A percentile compares a stretch with the other conserved stretches of the same genome.
Conservation (phyloP, 2,329 filamentous ascomycete species). For the Botrytis sinoallii region DNA sequence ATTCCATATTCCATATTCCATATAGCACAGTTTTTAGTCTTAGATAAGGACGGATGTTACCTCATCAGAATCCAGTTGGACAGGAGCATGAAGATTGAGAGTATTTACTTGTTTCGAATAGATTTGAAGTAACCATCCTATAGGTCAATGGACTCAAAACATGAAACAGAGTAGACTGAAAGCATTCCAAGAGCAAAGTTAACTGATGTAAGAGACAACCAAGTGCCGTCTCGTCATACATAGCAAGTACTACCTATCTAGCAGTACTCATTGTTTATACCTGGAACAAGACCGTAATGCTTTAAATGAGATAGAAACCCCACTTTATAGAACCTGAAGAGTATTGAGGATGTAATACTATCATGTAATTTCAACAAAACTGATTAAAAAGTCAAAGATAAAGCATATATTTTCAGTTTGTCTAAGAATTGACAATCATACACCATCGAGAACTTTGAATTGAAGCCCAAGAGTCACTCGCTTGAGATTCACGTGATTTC, state of each 20-base stretch:
- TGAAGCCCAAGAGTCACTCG: not conserved
- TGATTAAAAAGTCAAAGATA: not conserved
- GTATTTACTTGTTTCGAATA: not conserved
- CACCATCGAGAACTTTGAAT: not conserved
- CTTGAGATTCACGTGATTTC: slow-evolving; percentile 1
- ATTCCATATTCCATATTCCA: too few species aligned
- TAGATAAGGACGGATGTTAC: not conserved
- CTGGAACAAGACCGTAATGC: not conserved
- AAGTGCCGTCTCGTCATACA: not conserved
- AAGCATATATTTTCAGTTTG: not conserved
- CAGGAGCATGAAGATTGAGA: not conserved
- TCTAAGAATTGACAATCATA: not conserved
- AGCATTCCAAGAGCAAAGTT: not conserved
- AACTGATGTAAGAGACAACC: not conserved
- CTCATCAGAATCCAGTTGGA: not conserved
- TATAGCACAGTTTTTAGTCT: not conserved
- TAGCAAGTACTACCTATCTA: not conserved
- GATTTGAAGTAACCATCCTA: not conserved
- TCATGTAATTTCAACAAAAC: not conserved
- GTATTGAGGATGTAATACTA: not conserved
- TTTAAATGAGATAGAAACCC: not conserved
- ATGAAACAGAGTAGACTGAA: not conserved
- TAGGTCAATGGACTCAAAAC: not conserved
- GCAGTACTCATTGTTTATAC: not conserved
- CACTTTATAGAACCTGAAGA: not conserved